phyloP scores from a whole-genome alignment of 768 basidiomycete genomes.

The Termitomyces sp. region DNA sequence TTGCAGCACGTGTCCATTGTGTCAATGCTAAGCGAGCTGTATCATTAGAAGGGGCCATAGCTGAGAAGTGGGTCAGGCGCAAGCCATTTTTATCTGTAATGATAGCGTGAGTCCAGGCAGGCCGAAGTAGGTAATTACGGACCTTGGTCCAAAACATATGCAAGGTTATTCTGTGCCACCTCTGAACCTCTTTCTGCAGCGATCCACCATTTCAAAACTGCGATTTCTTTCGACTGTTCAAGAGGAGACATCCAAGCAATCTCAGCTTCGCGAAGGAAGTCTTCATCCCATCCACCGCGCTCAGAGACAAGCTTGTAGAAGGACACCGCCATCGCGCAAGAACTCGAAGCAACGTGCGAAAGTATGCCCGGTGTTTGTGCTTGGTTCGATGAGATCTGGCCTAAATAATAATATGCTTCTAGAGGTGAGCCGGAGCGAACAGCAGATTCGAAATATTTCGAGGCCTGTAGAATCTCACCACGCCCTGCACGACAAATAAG shows the following conservation, averaged over 20 bases:
- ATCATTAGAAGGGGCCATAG: constrained; percentile 70
- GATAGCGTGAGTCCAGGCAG: neutral
- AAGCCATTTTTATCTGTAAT: constrained; percentile 62
- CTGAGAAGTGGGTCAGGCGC: constrained; percentile 62
- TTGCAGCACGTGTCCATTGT: constrained; percentile 93
- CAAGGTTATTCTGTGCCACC: constrained; percentile 92
- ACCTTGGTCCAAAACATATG: constrained; percentile 91
- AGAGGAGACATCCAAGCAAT: constrained; percentile 64
- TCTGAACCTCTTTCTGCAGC: constrained; percentile 92
- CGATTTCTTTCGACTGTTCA: constrained; percentile 70
- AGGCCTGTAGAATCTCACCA: constrained; percentile 63
- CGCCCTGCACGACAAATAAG: constrained; percentile 42
- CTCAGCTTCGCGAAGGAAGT: constrained; percentile 78
- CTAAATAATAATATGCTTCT: constrained; percentile 93
- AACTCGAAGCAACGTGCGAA: constrained; percentile 51
- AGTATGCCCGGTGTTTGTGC: constrained; percentile 40
- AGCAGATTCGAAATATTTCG: constrained; percentile 77
- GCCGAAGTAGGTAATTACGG: constrained; percentile 12
- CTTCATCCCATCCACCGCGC: constrained; percentile 82
- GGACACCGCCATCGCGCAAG: constrained; percentile 86
- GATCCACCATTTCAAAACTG: constrained; percentile 92
- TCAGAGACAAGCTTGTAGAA: constrained; percentile 93
- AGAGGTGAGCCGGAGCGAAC: constrained; percentile 86
- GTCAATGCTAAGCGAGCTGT: constrained; percentile 81
- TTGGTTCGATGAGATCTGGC: constrained; percentile 66